Evolutionary conservation across 2,329 filamentous ascomycete genomes (phyloP), one percentile per base, ranked within the genome.

Genomic region (Aureobasidium musti): DNA sequence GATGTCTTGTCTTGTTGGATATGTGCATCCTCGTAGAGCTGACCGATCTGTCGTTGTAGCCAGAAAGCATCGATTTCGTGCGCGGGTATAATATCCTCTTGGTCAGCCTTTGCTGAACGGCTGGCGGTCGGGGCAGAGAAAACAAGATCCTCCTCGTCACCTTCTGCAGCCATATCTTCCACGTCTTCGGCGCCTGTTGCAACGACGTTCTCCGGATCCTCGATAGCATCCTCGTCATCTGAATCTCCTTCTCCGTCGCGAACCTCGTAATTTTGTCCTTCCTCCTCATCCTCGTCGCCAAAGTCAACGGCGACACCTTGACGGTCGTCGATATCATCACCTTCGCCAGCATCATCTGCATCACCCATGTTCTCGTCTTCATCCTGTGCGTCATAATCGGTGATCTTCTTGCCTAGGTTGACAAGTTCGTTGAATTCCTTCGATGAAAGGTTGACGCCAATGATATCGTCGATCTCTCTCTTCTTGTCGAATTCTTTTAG

Each of bases 401-500:
- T 99, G 70, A 99, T 97, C 80, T 99, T 99, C 82, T 99, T 99
- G 70, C 93, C 92, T 50, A 99, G 82, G 75, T 97, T 99, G 65
- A 98, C 89, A 71, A 99, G 81, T 80, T 98, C 94, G 75, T 98
- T 98, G 81, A 98, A 99, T 77, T 97, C 89, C 76, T 97, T 96
- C 1, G 91, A 86, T 57, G 84, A 89, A 82, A 97, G 86, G 0
- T 88, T 87, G 41, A 85, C 85, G n/a, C 94, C 95, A 49, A 99
- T 79, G 68, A 98, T 87, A 70, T 98, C 95, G 73, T 99, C 95
- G 50, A 98, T 87, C 77, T 97, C 92, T 79, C 93, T 97, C 82
- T 99, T 99, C 83, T 96, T 97, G 77, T 99, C 95, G 68, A 96
- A 91, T 76, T 99, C 95, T 78, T 98, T 98, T 81, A 97, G 82